Evolutionary conservation across 768 basidiomycete genomes (phyloP).

Genomic region (Suillus cothurnatus): DNA sequence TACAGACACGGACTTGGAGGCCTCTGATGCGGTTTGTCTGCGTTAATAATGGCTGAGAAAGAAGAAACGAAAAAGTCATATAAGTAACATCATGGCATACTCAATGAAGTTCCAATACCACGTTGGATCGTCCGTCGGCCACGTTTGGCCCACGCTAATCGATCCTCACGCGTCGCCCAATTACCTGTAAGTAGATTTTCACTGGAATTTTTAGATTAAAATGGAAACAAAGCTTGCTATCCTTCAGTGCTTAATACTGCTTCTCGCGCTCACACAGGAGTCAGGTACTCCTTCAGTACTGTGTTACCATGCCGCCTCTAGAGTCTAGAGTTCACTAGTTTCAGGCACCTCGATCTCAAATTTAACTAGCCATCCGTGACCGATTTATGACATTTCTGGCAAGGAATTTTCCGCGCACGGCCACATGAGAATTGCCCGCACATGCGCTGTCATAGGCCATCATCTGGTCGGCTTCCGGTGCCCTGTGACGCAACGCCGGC

Average conservation of each 20-base stretch:
- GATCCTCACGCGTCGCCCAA: neutral
- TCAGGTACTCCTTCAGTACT: neutral
- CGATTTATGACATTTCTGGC: neutral
- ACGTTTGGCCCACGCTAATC: neutral
- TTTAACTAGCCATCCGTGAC: neutral
- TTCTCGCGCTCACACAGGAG: neutral
- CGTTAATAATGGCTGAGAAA: neutral
- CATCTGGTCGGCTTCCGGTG: constrained; percentile 2
- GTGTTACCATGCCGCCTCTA: neutral
- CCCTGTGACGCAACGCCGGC: constrained; percentile 13
- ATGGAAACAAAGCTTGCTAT: neutral
- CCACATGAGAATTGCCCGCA: neutral
- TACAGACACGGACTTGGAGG: neutral
- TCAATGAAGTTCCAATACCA: neutral
- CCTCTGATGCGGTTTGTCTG: neutral
- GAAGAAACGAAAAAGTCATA: neutral
- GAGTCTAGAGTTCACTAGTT: neutral
- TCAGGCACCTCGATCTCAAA: constrained; percentile 1
- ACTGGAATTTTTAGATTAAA: neutral
- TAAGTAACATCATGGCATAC: neutral
- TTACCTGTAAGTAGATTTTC: neutral
- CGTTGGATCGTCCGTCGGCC: neutral
- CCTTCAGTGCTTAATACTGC: neutral
- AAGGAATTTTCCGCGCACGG: constrained; percentile 7
- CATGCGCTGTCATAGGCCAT: neutral